Evolutionary conservation across 176 grass and related monocot species (phyloP).

Genomic region (Zoysia japonica): DNA sequence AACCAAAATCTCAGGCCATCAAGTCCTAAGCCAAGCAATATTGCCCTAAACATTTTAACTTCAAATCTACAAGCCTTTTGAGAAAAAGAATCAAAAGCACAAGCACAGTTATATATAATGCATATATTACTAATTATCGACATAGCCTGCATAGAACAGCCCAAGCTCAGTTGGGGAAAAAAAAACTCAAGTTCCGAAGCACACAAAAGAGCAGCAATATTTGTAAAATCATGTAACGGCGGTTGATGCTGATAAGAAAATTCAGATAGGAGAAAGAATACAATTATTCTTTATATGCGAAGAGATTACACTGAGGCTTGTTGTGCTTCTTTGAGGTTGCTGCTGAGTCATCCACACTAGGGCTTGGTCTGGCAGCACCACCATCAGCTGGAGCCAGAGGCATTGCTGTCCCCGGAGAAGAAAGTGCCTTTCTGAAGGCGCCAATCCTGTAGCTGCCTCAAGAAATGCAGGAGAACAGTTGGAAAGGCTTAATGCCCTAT

Average conservation of each 20-base stretch:
- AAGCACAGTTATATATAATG: not conserved
- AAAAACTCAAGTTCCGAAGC: not conserved
- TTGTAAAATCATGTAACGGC: not conserved
- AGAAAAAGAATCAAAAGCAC: not conserved
- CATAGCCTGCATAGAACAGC: not conserved
- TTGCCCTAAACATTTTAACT: not conserved
- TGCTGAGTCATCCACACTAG: not conserved
- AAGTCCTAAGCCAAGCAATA: not conserved
- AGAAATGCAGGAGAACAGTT: conserved; percentile 22
- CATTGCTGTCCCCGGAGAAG: conserved; percentile 9
- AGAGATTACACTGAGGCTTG: conserved; percentile 50
- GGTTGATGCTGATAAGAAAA: not conserved
- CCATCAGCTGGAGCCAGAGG: not conserved
- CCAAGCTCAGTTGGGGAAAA: not conserved
- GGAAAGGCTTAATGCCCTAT: not conserved
- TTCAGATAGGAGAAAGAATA: conserved; percentile 26
- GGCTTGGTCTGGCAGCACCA: not conserved
- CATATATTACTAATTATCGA: not conserved
- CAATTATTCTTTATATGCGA: conserved; percentile 5
- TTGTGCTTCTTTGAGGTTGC: conserved; percentile 28
- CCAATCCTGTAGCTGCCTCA: not conserved
- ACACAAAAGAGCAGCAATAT: not conserved
- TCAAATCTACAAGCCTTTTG: not conserved
- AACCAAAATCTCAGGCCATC: not conserved
- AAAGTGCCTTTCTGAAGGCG: not conserved